Percentiles rank a stretch among this genome's conserved stretches.
These are phyloP conservation scores for Gastrolobium bilobum DNA, from an alignment of 306 rosid genomes.

Conservation along the genomic window DNA sequence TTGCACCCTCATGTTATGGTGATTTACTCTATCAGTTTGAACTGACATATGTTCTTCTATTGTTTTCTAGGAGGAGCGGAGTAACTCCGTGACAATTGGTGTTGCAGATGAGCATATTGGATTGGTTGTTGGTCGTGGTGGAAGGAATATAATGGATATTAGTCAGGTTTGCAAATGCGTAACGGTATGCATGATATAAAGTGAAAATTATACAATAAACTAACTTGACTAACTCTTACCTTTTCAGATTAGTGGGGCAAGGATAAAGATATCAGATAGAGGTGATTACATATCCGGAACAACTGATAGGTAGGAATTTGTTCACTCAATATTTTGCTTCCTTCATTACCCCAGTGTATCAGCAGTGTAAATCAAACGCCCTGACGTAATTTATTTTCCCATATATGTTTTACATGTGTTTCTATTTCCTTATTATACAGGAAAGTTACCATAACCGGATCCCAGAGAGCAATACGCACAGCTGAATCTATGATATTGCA, in stretches of 20 bases:
- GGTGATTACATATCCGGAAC: constrained; percentile 98
- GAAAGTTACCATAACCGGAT: constrained; percentile 97
- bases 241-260: constrained; percentile 92
- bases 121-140: constrained; percentile 98
- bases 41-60: constrained; percentile 43
- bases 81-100: constrained; percentile 87
- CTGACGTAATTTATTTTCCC: not conserved
- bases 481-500: constrained; percentile 96
- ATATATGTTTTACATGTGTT: constrained; percentile 26
- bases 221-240: constrained; percentile 42
- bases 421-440: constrained; percentile 57
- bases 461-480: constrained; percentile 88
- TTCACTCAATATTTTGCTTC: constrained; percentile 30
- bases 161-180: constrained; percentile 78
- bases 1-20: constrained; percentile 31
- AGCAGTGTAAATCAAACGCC: constrained; percentile 25
- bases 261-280: constrained; percentile 98
- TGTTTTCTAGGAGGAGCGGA: constrained; percentile 85
- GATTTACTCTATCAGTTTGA: constrained; percentile 27
- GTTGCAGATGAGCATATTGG: constrained; percentile 92
- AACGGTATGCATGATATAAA: constrained; percentile 4
- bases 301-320: constrained; percentile 75
- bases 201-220: constrained; percentile 20
- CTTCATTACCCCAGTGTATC: not conserved
- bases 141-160: constrained; percentile 91